A percentile compares a stretch with the other conserved stretches of the same genome.
Evolutionary conservation across 2,329 filamentous ascomycete species (phyloP).

Genomic region (Aspergillus flavus): DNA sequence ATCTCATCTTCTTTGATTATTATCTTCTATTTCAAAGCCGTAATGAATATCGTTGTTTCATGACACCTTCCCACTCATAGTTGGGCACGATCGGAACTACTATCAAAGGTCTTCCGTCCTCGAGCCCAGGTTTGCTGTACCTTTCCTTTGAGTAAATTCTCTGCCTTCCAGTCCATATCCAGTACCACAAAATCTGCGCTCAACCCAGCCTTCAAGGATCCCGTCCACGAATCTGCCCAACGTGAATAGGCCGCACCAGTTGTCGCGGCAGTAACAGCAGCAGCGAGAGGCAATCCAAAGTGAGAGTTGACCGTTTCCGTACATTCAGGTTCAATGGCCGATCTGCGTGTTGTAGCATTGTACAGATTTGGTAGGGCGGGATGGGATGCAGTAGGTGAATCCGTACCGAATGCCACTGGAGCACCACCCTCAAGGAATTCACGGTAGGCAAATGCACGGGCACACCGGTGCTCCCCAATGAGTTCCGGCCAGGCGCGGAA

Average conservation of each 20-base stretch:
- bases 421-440: conserved; percentile 53
- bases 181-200: conserved; percentile 50
- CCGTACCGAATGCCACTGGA: conserved; percentile 50
- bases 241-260: conserved; percentile 50
- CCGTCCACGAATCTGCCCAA: conserved; percentile 48
- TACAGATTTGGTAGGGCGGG: conserved; percentile 52
- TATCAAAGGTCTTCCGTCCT: conserved; percentile 32
- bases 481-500: conserved; percentile 52
- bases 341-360: conserved; percentile 52
- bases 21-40: not conserved
- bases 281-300: conserved; percentile 45
- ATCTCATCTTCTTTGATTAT: not conserved
- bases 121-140: conserved; percentile 51
- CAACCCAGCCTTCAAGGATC: conserved; percentile 42
- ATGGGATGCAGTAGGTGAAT: conserved; percentile 53
- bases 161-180: conserved; percentile 46
- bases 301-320: conserved; percentile 47
- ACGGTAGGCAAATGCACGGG: conserved; percentile 54
- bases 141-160: conserved; percentile 44
- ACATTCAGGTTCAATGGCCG: conserved; percentile 43
- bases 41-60: not conserved
- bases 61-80: not conserved
- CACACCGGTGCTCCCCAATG: conserved; percentile 48
- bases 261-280: conserved; percentile 49
- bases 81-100: not conserved